phyloP scores from a whole-genome alignment of 306 rosid species.

The Gillenia trifoliata region DNA sequence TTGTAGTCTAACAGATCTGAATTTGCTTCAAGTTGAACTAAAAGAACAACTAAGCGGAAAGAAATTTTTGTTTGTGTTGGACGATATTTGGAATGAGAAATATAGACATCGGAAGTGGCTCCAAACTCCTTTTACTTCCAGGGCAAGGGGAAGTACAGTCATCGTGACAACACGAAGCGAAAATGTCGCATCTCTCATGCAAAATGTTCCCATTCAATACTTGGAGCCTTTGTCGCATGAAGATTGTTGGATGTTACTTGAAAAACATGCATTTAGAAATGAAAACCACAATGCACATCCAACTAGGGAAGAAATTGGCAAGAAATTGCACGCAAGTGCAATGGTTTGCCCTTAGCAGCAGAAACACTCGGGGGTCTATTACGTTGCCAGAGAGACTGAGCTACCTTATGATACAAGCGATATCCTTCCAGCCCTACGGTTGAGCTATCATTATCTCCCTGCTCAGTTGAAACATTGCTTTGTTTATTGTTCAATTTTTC shows the following conservation, averaged over 20 bases:
- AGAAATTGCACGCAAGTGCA: slow-evolving; percentile 17
- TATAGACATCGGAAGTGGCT: background rate
- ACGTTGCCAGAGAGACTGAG: background rate
- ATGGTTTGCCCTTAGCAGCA: slow-evolving; percentile 16
- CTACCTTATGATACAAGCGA: background rate
- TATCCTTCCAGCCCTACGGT: background rate
- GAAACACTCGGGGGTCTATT: background rate
- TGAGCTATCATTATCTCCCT: slow-evolving; percentile 18
- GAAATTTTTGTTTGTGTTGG: background rate
- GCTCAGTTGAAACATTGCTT: slow-evolving; percentile 10
- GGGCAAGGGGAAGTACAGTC: slow-evolving; percentile 4
- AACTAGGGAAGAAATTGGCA: slow-evolving; percentile 14
- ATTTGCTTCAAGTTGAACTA: background rate
- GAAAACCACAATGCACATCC: background rate
- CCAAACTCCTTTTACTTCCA: background rate
- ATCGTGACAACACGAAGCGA: slow-evolving; percentile 9
- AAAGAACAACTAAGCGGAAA: background rate
- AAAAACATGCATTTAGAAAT: background rate
- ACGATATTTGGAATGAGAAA: background rate
- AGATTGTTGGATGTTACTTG: slow-evolving; percentile 11
- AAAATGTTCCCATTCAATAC: background rate
- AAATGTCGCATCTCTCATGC: background rate
- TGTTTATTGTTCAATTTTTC: slow-evolving; percentile 11
- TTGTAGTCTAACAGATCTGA: background rate
- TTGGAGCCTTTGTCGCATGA: background rate